Conservation (phyloP, 176 grass and related monocot species). For the Poa annua region DNA sequence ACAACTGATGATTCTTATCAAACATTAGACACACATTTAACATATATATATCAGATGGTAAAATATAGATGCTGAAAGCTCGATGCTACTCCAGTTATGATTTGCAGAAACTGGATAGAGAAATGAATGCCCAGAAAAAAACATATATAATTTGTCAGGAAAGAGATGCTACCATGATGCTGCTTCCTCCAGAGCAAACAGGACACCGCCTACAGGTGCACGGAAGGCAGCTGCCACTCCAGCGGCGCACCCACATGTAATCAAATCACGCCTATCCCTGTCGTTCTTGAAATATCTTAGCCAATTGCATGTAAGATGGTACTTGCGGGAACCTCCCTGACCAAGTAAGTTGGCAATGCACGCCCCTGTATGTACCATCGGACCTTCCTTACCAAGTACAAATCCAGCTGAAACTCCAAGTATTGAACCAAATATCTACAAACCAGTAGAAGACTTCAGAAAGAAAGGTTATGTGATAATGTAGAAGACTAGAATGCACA, state of each 20-base stretch:
- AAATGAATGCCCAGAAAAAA: neutral
- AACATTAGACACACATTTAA: slow-evolving; percentile 1
- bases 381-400: slow-evolving; percentile 90
- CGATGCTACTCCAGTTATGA: neutral
- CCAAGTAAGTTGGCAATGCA: slow-evolving; percentile 91
- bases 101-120: neutral
- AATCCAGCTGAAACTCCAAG: slow-evolving; percentile 87
- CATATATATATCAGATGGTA: neutral
- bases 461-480: neutral
- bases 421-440: slow-evolving; percentile 90
- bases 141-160: slow-evolving; percentile 12
- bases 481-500: slow-evolving; percentile 28
- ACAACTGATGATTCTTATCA: neutral
- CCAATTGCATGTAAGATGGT: slow-evolving; percentile 79
- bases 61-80: neutral
- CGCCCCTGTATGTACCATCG: slow-evolving; percentile 90
- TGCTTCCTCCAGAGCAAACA: slow-evolving; percentile 94
- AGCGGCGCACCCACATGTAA: slow-evolving; percentile 83
- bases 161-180: slow-evolving; percentile 77
- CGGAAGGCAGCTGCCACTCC: slow-evolving; percentile 91
- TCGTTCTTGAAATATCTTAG: slow-evolving; percentile 90
- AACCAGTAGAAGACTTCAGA: slow-evolving; percentile 19
- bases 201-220: slow-evolving; percentile 85
- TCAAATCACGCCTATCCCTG: slow-evolving; percentile 81
- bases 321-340: slow-evolving; percentile 87